phyloP scores from a whole-genome alignment of 345 rosid genomes.

The Lepidium sativum region DNA sequence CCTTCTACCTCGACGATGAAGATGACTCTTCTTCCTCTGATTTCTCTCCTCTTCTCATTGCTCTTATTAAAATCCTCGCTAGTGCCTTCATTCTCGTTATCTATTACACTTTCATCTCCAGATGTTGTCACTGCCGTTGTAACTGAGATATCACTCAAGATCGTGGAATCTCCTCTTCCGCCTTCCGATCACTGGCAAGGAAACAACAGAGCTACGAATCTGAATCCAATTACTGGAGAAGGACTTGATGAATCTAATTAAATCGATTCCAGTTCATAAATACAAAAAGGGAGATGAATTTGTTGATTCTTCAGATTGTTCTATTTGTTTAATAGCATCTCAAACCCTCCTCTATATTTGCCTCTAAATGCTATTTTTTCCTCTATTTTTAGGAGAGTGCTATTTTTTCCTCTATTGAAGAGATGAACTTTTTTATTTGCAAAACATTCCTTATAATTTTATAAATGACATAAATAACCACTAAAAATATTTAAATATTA shows the following conservation, averaged over 20 bases:
- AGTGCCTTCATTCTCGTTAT: conserved; percentile 71
- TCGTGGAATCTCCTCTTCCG: background rate
- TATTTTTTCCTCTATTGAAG: too few relatives aligned
- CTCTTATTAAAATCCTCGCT: conserved; percentile 62
- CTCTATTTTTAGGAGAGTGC: too few relatives aligned
- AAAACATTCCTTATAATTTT: too few relatives aligned
- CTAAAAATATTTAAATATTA: too few relatives aligned
- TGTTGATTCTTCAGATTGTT: conserved; percentile 65
- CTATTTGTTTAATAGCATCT: conserved; percentile 76
- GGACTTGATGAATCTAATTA: conserved; percentile 65
- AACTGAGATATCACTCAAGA: background rate
- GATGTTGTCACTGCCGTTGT: conserved; percentile 45
- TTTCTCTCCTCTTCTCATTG: conserved; percentile 65
- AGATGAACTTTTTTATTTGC: too few relatives aligned
- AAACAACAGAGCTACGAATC: background rate
- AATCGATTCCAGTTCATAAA: conserved; percentile 49
- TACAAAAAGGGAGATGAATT: conserved; percentile 48
- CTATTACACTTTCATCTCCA: conserved; percentile 64
- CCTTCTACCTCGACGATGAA: conserved; percentile 40
- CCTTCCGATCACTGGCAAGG: conserved; percentile 9
- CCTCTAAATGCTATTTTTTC: too few relatives aligned
- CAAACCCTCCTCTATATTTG: too few relatives aligned
- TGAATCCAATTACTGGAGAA: background rate
- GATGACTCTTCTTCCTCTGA: conserved; percentile 42
- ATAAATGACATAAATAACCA: too few relatives aligned